Evolutionary conservation across 169 alveolate genomes (phyloP).

Genomic region (Theileria parva): DNA sequence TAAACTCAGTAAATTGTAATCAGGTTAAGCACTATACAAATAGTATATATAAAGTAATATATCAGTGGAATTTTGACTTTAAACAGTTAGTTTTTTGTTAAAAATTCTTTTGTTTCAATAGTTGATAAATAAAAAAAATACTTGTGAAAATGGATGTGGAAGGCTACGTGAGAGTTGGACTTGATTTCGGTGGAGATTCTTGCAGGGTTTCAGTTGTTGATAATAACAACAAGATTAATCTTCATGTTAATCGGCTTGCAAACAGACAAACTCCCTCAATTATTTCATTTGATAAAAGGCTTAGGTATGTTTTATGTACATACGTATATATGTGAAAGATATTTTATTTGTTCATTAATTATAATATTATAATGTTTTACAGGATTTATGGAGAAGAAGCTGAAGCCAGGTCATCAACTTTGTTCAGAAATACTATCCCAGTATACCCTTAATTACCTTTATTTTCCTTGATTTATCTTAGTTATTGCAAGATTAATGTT

Average conservation of each 20-base stretch:
- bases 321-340: not conserved
- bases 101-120: not conserved
- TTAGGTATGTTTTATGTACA: constrained; percentile 13
- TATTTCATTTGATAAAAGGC: constrained; percentile 57
- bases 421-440: constrained; percentile 16
- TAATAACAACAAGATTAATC: constrained; percentile 24
- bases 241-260: constrained; percentile 61
- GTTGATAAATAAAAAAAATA: not conserved
- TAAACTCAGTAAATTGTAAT: not conserved
- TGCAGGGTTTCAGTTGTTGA: constrained; percentile 46
- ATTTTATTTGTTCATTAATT: not conserved
- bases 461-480: not conserved
- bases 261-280: constrained; percentile 63
- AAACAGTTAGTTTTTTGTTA: not conserved
- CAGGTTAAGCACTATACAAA: not conserved
- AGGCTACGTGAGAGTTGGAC: constrained; percentile 44
- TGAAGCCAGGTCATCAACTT: constrained; percentile 49
- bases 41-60: not conserved
- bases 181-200: constrained; percentile 61
- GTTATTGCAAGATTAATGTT: not conserved
- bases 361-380: not conserved
- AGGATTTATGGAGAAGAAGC: constrained; percentile 68
- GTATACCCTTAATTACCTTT: not conserved
- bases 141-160: not conserved
- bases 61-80: not conserved